These are phyloP conservation scores for Uronychia binucleata DNA, from an alignment of 73 alveolate genomes.

Conservation along the genomic window DNA sequence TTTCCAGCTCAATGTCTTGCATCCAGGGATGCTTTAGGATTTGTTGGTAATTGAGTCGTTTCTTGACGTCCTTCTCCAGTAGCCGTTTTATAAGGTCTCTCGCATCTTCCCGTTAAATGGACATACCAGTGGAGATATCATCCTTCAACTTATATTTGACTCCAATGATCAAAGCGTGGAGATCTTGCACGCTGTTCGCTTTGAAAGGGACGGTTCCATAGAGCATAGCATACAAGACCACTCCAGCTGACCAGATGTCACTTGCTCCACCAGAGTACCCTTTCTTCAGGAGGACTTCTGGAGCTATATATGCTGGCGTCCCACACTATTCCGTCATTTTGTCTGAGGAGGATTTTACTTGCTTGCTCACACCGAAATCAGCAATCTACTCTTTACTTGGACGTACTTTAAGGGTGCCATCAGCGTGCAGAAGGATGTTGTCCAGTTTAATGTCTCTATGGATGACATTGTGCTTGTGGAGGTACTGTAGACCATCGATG, in stretches of 20 bases:
- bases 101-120: slow-evolving; percentile 33
- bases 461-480: slow-evolving; percentile 80
- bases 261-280: slow-evolving; percentile 38
- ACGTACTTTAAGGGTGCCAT: slow-evolving; percentile 25
- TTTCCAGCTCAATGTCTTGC: slow-evolving; percentile 8
- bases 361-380: slow-evolving; percentile 46
- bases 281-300: slow-evolving; percentile 25
- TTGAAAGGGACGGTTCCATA: slow-evolving; percentile 39
- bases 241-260: slow-evolving; percentile 42
- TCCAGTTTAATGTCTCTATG: slow-evolving; percentile 96
- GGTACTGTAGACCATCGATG: slow-evolving; percentile 76
- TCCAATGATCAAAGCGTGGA: slow-evolving; percentile 20
- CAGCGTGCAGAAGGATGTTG: slow-evolving; percentile 73
- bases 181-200: slow-evolving; percentile 29
- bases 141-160: slow-evolving; percentile 26
- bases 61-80: slow-evolving; percentile 8
- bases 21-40: slow-evolving; percentile 34
- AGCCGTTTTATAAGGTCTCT: slow-evolving; percentile 19
- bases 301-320: slow-evolving; percentile 53
- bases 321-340: slow-evolving; percentile 41
- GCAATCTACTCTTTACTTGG: no score
- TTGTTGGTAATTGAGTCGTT: slow-evolving; percentile 5
- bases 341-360: slow-evolving; percentile 9
- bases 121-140: slow-evolving; percentile 31
- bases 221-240: slow-evolving; percentile 43